Percentiles rank a stretch among this genome's conserved stretches.
phyloP scores from a whole-genome alignment of 352 stramenopile species.

The Phytophthora cryptogea region DNA sequence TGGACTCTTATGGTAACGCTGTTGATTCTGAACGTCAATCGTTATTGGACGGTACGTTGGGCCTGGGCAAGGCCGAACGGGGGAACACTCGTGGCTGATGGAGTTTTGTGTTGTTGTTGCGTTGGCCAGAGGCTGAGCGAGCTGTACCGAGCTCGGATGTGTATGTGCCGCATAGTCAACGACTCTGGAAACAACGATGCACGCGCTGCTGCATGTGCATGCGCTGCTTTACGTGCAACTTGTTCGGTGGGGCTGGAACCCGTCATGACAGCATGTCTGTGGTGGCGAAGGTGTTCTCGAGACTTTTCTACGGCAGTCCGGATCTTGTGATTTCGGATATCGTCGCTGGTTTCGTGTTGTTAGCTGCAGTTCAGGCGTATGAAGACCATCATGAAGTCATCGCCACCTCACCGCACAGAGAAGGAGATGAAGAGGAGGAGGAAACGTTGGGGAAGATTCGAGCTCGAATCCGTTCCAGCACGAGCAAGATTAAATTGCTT shows the following conservation, averaged over 20 bases:
- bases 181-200: constrained; percentile 79
- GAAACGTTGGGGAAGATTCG: constrained; percentile 61
- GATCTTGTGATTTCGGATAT: constrained; percentile 90
- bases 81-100: constrained; percentile 5
- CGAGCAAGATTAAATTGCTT: constrained; percentile 23
- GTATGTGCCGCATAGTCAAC: constrained; percentile 77
- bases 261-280: constrained; percentile 89
- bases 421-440: constrained; percentile 42
- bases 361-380: constrained; percentile 81
- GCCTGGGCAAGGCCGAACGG: neutral
- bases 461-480: constrained; percentile 41
- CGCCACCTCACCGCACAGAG: constrained; percentile 29
- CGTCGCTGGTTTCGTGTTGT: constrained; percentile 80
- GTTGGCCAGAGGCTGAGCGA: constrained; percentile 49
- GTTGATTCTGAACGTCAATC: constrained; percentile 76
- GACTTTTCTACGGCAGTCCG: constrained; percentile 86
- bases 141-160: constrained; percentile 75
- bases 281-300: constrained; percentile 82
- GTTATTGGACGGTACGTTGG: constrained; percentile 71
- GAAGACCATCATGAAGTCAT: constrained; percentile 56
- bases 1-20: constrained; percentile 70
- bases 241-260: constrained; percentile 85
- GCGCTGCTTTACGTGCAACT: constrained; percentile 86
- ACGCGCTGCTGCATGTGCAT: constrained; percentile 78
- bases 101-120: constrained; percentile 12